These are phyloP conservation scores for Nakaseomyces uthaithaninus DNA, from an alignment of 1,139 yeast genomes.

Conservation along the genomic window DNA sequence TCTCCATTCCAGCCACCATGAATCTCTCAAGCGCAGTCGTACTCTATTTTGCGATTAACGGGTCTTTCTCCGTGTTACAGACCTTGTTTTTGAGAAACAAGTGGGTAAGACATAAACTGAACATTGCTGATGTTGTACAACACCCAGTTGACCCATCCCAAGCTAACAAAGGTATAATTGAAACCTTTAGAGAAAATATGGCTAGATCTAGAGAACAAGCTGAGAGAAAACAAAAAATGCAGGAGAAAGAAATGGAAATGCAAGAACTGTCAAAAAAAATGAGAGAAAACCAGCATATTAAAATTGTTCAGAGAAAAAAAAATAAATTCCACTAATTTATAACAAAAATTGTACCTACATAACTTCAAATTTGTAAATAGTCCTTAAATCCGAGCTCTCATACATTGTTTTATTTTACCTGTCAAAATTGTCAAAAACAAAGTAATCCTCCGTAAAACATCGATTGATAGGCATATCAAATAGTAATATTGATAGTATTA, in stretches of 20 bases:
- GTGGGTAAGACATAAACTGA: constrained; percentile 47
- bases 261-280: constrained; percentile 30
- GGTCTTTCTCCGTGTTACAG: constrained; percentile 66
- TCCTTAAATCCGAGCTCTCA: too few relatives aligned
- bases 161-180: constrained; percentile 39
- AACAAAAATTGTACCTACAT: background rate
- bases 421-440: too few relatives aligned
- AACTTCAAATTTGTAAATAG: constrained; percentile 1
- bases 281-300: constrained; percentile 31
- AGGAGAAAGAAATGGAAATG: constrained; percentile 30
- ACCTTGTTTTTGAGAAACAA: constrained; percentile 54
- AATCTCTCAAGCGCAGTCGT: constrained; percentile 78
- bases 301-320: constrained; percentile 31
- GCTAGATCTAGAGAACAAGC: constrained; percentile 50
- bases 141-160: constrained; percentile 36
- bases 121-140: constrained; percentile 59
- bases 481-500: too few relatives aligned
- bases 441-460: too few relatives aligned
- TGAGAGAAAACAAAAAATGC: constrained; percentile 35
- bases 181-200: constrained; percentile 52
- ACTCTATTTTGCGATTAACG: constrained; percentile 75
- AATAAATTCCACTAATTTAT: constrained; percentile 16
- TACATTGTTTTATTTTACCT: too few relatives aligned
- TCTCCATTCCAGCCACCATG: constrained; percentile 81
- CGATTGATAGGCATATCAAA: too few relatives aligned